A percentile compares a stretch with the other conserved stretches of the same genome.
Conservation (phyloP, 2,329 filamentous ascomycete genomes). For the Aureobasidium sp. region DNA sequence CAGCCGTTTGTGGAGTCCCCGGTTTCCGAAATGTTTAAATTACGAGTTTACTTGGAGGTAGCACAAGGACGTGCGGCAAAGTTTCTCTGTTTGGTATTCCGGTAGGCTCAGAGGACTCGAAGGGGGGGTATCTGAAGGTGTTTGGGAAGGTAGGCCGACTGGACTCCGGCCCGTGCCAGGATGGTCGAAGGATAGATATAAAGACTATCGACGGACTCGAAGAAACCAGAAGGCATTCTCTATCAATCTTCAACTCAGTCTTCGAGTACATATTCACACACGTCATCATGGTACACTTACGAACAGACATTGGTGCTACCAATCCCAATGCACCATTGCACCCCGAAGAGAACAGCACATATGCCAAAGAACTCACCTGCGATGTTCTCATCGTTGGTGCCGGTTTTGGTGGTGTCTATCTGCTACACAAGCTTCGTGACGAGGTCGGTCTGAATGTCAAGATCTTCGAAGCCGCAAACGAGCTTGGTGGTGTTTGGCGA, state of each 20-base stretch:
- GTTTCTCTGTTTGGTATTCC: not conserved
- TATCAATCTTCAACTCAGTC: not conserved
- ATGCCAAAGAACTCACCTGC: conserved; percentile 22
- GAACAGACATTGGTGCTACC: conserved; percentile 18
- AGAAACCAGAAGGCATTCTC: not conserved
- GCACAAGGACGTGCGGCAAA: not conserved
- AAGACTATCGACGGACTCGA: not conserved
- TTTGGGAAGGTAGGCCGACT: conserved; percentile 1
- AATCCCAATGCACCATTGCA: conserved; percentile 11
- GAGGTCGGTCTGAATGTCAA: conserved; percentile 26
- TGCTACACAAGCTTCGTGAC: conserved; percentile 24
- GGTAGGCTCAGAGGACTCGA: not conserved
- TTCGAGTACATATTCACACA: not conserved
- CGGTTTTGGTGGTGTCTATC: conserved; percentile 23
- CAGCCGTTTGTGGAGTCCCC: not conserved
- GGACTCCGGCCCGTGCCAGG: not conserved
- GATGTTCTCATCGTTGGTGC: conserved; percentile 24
- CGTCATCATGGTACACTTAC: conserved; percentile 16
- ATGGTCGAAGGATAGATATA: conserved; percentile 6
- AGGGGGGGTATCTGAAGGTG: not conserved
- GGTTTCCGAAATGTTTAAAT: not conserved
- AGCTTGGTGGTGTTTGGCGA: conserved; percentile 31
- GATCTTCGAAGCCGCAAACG: conserved; percentile 28
- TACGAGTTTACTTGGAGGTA: not conserved
- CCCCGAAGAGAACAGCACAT: conserved; percentile 12